These are phyloP conservation scores for Senna tora DNA, from an alignment of 306 rosid species.

Conservation along the genomic window DNA sequence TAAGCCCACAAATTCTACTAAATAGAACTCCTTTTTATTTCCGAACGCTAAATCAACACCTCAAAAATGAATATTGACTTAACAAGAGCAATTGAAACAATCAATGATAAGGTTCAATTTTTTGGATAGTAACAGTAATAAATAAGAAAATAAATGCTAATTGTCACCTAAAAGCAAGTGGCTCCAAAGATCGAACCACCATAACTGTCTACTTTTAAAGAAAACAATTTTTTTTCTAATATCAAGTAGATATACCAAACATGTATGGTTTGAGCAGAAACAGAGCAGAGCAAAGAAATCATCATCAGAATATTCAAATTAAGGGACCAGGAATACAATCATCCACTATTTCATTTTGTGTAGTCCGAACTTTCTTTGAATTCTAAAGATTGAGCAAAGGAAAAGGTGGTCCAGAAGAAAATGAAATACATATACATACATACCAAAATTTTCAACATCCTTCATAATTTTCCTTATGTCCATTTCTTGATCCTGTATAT, in stretches of 20 bases:
- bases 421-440: neutral
- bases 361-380: neutral
- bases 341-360: conserved; percentile 5
- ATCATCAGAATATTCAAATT: neutral
- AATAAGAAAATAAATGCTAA: neutral
- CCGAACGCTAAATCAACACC: neutral
- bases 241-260: neutral
- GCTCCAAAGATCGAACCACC: neutral
- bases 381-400: neutral
- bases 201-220: neutral
- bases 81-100: neutral
- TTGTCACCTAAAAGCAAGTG: too few relatives aligned
- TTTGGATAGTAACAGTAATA: too few relatives aligned
- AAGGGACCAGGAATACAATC: conserved; percentile 5
- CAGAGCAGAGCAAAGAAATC: conserved; percentile 17
- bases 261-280: conserved; percentile 3
- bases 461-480: conserved; percentile 51
- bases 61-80: neutral
- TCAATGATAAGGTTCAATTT: conserved; percentile 6
- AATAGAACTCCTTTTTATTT: neutral
- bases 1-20: neutral
- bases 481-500: conserved; percentile 23
- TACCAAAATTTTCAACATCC: conserved; percentile 50
- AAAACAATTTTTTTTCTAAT: neutral
- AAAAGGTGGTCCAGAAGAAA: conserved; percentile 1